Evolutionary conservation across 495 filamentous ascomycete genomes (phyloP).

Genomic region (Aspergillus mulundensis): DNA sequence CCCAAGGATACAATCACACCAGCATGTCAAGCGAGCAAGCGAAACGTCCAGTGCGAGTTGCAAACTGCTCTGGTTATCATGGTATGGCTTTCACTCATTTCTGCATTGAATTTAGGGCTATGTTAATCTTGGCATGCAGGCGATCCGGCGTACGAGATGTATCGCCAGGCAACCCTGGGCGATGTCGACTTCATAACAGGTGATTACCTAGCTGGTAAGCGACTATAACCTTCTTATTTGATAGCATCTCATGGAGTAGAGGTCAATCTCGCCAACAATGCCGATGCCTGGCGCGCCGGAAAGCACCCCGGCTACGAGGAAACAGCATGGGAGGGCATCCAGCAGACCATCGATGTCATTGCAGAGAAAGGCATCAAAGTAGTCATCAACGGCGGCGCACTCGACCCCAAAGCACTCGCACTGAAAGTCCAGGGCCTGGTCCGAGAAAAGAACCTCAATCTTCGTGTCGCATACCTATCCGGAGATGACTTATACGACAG

Average conservation of each 20-base stretch:
- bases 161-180: constrained; percentile 39
- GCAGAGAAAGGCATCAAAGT: constrained; percentile 40
- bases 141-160: constrained; percentile 43
- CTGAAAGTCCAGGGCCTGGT: constrained; percentile 34
- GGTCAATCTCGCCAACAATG: constrained; percentile 46
- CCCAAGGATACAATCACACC: neutral
- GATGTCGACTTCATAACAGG: constrained; percentile 54
- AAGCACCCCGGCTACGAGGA: constrained; percentile 38
- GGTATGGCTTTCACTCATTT: constrained; percentile 17
- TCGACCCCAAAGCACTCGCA: constrained; percentile 41
- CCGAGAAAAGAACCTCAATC: constrained; percentile 22
- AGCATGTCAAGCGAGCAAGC: constrained; percentile 15
- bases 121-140: constrained; percentile 20
- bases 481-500: constrained; percentile 41
- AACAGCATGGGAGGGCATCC: constrained; percentile 43
- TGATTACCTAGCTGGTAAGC: constrained; percentile 49
- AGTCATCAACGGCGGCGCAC: constrained; percentile 43
- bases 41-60: constrained; percentile 39
- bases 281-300: constrained; percentile 30
- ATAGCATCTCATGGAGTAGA: constrained; percentile 20
- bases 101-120: neutral
- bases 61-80: constrained; percentile 48
- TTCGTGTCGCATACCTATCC: constrained; percentile 44
- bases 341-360: constrained; percentile 41
- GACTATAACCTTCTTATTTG: too few relatives aligned